Evolutionary conservation across 257 asterid species (phyloP).

Genomic region (Fraxinus excelsior): DNA sequence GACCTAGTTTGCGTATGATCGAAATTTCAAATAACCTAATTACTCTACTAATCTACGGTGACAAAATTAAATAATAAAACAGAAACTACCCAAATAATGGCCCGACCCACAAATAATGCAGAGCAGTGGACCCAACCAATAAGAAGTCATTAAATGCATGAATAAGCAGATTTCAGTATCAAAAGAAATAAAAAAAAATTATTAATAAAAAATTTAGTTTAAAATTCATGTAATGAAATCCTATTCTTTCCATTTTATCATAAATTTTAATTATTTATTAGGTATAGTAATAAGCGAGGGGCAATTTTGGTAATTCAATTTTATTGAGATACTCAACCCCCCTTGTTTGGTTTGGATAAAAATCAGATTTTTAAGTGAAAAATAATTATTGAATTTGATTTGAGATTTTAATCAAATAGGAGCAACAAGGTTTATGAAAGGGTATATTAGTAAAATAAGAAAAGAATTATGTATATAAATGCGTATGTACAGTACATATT

Average conservation of each 20-base stretch:
- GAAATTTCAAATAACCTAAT: conserved; percentile 34
- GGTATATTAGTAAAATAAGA: conserved; percentile 34
- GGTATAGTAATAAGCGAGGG: conserved; percentile 10
- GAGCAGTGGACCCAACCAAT: conserved; percentile 43
- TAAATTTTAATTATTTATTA: too few relatives aligned
- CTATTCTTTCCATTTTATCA: too few relatives aligned
- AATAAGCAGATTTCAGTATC: conserved; percentile 29
- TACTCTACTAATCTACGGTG: conserved; percentile 6
- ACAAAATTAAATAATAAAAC: conserved; percentile 8
- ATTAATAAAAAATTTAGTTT: too few relatives aligned
- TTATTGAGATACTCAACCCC: background rate
- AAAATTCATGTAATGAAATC: too few relatives aligned
- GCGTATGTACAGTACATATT: conserved; percentile 5
- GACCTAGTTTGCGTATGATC: conserved; percentile 44
- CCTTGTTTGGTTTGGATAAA: too few relatives aligned
- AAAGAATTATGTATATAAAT: background rate
- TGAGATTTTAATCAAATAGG: too few relatives aligned
- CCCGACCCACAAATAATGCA: conserved; percentile 44
- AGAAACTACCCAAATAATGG: conserved; percentile 34
- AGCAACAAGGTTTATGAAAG: background rate
- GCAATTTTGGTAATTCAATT: conserved; percentile 35
- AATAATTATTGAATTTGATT: too few relatives aligned
- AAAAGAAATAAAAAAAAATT: too few relatives aligned
- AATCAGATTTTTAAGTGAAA: too few relatives aligned
- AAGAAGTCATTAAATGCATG: conserved; percentile 59